A percentile compares a stretch with the other conserved stretches of the same genome.
These are phyloP conservation scores for Sanguinoderma infundibulare DNA, from an alignment of 1,284 basidiomycete genomes.

Conservation along the genomic window DNA sequence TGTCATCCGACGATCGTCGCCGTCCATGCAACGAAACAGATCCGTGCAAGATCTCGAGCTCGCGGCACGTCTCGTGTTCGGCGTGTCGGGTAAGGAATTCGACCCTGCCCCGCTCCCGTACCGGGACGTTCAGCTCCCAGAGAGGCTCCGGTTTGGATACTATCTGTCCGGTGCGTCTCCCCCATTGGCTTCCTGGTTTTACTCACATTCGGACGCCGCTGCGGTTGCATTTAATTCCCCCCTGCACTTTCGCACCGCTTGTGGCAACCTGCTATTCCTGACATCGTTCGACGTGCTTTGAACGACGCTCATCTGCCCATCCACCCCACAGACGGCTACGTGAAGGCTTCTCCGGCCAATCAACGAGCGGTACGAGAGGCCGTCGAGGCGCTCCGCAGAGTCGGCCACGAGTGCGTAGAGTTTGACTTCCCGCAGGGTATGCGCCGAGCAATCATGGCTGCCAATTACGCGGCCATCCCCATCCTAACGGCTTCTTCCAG, in stretches of 20 bases:
- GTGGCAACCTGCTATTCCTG: background rate
- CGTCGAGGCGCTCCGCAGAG: conserved; percentile 64
- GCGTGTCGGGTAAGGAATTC: conserved; percentile 45
- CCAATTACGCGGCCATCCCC: background rate
- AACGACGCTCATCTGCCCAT: background rate
- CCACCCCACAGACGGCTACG: conserved; percentile 55
- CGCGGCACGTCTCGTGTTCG: conserved; percentile 58
- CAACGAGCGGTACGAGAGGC: conserved; percentile 80
- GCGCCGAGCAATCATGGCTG: conserved; percentile 19
- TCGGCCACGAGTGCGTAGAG: conserved; percentile 82
- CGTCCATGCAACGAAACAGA: conserved; percentile 35
- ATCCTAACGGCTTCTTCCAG: conserved; percentile 36
- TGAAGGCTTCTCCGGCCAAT: conserved; percentile 80
- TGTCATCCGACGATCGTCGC: background rate
- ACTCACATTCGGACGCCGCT: background rate
- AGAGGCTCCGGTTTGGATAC: conserved; percentile 74
- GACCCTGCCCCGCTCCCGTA: conserved; percentile 63
- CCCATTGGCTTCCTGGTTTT: background rate
- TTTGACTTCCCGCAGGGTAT: conserved; percentile 57
- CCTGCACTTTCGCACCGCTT: background rate
- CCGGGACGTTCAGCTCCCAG: conserved; percentile 54
- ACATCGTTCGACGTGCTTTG: background rate
- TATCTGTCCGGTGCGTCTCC: conserved; percentile 58
- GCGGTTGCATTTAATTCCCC: background rate
- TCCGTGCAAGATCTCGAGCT: conserved; percentile 72